Conservation (phyloP, 306 rosid species). For the Corylus americana region DNA sequence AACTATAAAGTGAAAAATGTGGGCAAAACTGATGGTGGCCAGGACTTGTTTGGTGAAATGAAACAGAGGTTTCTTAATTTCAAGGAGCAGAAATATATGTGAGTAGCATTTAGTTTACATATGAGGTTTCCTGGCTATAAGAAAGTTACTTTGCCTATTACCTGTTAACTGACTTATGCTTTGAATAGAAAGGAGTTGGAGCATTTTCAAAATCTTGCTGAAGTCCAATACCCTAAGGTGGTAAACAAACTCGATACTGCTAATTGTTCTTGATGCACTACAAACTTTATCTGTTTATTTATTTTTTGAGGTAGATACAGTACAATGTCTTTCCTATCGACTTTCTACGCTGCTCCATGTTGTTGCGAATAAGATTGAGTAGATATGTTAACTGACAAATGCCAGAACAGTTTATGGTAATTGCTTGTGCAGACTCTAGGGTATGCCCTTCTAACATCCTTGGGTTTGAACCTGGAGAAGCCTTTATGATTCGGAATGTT, state of each 20-base stretch:
- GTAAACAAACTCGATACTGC: slow-evolving; percentile 2
- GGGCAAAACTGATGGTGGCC: slow-evolving; percentile 32
- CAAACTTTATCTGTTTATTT: slow-evolving; percentile 4
- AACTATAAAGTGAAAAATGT: slow-evolving; percentile 24
- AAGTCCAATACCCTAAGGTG: slow-evolving; percentile 84
- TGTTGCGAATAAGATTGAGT: slow-evolving; percentile 17
- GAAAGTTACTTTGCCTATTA: slow-evolving; percentile 9
- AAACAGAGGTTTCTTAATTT: slow-evolving; percentile 67
- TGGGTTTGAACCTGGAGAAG: slow-evolving; percentile 94
- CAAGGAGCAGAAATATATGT: slow-evolving; percentile 68
- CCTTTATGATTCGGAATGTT: slow-evolving; percentile 78
- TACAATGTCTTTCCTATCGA: slow-evolving; percentile 1
- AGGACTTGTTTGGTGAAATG: slow-evolving; percentile 61
- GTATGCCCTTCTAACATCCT: slow-evolving; percentile 91
- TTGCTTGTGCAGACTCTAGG: slow-evolving; percentile 94
- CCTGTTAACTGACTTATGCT: slow-evolving; percentile 17
- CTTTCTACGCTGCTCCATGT: slow-evolving; percentile 6
- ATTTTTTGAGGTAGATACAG: neutral
- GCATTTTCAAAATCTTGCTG: slow-evolving; percentile 67
- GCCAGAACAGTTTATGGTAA: slow-evolving; percentile 82
- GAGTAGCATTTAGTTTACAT: slow-evolving; percentile 36
- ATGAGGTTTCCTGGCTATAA: neutral
- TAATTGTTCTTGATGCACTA: neutral
- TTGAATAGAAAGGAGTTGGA: slow-evolving; percentile 63
- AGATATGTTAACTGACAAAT: slow-evolving; percentile 50